These are phyloP conservation scores for Aspergillus uvarum DNA, from an alignment of 2,329 filamentous ascomycete species.

Conservation along the genomic window DNA sequence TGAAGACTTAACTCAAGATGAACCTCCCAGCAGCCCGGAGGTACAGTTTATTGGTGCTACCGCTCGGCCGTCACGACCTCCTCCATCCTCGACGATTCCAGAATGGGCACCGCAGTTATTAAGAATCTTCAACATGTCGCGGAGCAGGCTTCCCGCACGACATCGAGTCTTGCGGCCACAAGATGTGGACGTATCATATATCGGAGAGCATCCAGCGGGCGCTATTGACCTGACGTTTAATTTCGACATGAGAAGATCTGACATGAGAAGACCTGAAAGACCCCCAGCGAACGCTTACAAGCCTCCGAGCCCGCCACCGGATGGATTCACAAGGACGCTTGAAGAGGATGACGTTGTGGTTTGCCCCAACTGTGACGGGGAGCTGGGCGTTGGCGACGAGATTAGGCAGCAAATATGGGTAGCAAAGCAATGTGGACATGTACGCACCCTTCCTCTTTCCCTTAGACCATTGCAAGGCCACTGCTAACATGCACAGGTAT, in stretches of 20 bases:
- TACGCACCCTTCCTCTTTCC: conserved; percentile 48
- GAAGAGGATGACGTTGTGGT: conserved; percentile 70
- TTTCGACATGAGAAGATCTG: conserved; percentile 24
- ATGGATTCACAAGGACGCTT: conserved; percentile 80
- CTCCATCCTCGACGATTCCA: neutral
- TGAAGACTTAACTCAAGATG: conserved; percentile 17
- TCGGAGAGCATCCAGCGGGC: conserved; percentile 23
- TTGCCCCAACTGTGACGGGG: conserved; percentile 82
- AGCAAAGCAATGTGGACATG: conserved; percentile 86
- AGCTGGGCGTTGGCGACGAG: conserved; percentile 71
- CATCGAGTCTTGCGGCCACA: neutral
- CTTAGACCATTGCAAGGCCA: neutral
- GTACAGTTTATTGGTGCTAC: conserved; percentile 50
- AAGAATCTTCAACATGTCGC: neutral
- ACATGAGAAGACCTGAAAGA: conserved; percentile 21
- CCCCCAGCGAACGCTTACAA: conserved; percentile 50
- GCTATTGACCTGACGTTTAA: conserved; percentile 28
- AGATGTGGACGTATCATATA: conserved; percentile 23
- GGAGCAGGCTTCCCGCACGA: neutral
- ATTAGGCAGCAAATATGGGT: conserved; percentile 88
- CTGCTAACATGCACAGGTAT: conserved; percentile 39
- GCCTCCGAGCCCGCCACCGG: conserved; percentile 61
- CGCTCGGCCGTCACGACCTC: conserved; percentile 19
- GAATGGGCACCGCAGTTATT: neutral
- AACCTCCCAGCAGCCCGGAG: conserved; percentile 45